Base-by-base conservation (phyloP, 805 yeast species). In the Naumovozyma castellii region DNA sequence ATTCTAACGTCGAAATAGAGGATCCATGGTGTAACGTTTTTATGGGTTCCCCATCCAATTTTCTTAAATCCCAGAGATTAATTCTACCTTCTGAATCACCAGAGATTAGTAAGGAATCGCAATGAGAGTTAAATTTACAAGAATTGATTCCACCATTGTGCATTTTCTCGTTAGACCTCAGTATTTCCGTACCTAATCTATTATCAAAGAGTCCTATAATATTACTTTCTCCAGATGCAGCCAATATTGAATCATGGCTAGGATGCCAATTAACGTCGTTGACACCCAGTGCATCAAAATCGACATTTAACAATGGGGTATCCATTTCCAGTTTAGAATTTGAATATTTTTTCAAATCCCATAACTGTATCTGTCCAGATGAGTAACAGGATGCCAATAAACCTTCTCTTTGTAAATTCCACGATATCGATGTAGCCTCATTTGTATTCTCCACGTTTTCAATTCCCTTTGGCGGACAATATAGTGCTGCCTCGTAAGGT, bases 211-310 rank as follows among this genome's bases (percentile, higher is more conserved):
- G 34, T 35, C 68, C 68, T 25, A 76, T 56, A 3, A 46, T 43
- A 5, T 75, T 72, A 36, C 71, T 73, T 46, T 88, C 96, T 31
- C 86, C 84, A 2, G 77, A 88, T 1, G 75, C 57, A 1, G 75
- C 77, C 42, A 86, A 69, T 2, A 84, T 48, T 0, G 76, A 65
- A 43, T 74, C 76, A 51, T 84, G 87, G 28, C 62, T 59, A 2
- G 75, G 73, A 39, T 73, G 64, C 86, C 88, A 87, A 40, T 78
- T 71, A 1, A 83, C 67, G 49, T 80, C 88, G 56, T 87, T 88
- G 13, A 80, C 70, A 0, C 87, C 85, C 2, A 53, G 53, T 2
- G 53, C 54, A 42, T 71, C 75, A 12, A 54, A 47, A 2, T 32
- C 32, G 15, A 42, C 27, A 16, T 28, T 40, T 20, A 43, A 34